phyloP scores from a whole-genome alignment of 2,329 filamentous ascomycete genomes.

The Colletotrichum sp. region DNA sequence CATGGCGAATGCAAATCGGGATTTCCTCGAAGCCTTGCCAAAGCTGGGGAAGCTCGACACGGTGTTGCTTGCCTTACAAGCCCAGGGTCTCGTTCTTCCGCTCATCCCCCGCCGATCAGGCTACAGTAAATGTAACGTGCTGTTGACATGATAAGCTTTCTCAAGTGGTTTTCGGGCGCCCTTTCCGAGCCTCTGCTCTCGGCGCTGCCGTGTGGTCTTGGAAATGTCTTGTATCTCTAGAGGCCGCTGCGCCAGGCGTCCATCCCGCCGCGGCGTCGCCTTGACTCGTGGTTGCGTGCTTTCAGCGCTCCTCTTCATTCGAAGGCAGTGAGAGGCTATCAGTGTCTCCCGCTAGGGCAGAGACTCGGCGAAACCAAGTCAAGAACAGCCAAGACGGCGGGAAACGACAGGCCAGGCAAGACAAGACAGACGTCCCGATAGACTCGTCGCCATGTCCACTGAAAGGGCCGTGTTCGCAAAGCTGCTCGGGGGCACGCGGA shows the following conservation, averaged over 20 bases:
- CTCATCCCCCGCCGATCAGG: neutral
- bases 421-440: neutral
- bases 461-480: neutral
- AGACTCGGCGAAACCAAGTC: constrained; percentile 2
- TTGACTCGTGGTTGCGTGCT: neutral
- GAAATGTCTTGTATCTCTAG: neutral
- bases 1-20: neutral
- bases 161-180: neutral
- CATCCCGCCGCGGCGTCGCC: constrained; percentile 10
- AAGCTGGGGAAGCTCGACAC: neutral
- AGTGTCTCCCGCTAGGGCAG: neutral
- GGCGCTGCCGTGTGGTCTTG: constrained; percentile 2
- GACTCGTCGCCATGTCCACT: neutral
- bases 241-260: constrained; percentile 4
- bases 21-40: neutral
- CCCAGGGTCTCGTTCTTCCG: neutral
- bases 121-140: constrained; percentile 5
- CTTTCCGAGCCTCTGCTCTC: neutral
- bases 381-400: neutral
- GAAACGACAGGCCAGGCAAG: neutral
- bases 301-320: neutral
- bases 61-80: neutral
- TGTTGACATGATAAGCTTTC: constrained; percentile 9
- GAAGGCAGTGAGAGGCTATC: neutral
- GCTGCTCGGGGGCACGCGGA: neutral